Evolutionary conservation across 148 eudicot genomes (phyloP), one percentile per base, ranked within the genome.

Genomic region (Rhododendron molle): DNA sequence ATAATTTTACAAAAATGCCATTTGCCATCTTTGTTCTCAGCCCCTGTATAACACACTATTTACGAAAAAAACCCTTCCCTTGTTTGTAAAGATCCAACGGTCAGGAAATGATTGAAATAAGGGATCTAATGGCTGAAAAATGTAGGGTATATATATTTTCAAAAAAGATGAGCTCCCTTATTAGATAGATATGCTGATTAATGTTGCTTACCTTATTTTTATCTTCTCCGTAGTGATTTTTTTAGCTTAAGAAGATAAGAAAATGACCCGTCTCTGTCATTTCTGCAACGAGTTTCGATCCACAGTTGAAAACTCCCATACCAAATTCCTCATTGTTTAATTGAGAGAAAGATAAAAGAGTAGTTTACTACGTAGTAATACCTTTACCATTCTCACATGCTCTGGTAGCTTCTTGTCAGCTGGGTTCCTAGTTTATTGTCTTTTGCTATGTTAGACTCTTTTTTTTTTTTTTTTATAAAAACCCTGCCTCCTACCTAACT

Each of bases 351-450:
- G 49, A 46, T 46, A 46, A 46, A 46, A 46, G 49, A 46, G 49
- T 7, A 7, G 49, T 46, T 46, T 46, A 9, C 11, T 7, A 9
- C 49, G n/a, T n/a, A n/a, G n/a, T 46, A 46, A 46, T 46, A 47
- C 20, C 49, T 28, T 83, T 28, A 71, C 30, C 79, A 49, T 34
- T 73, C 71, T 34, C 67, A 50, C 85, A 73, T 50, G 47, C 30
- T 73, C 58, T 83, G 85, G 62, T 83, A 28, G 78, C 71, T 83
- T 67, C 77, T 71, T 71, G 58, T 50, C 23, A 73, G 49, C 21
- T 47, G 80, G 85, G 6, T 30, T 30, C 47, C 26, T 14, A 13
- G 38, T 43, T 83, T 7, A n/a, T 26, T 36, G 7, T 38, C 30
- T 67, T 67, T 67, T 23, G 5, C 69, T 83, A 3, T n/a, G 44